Evolutionary conservation across 169 alveolate species (phyloP).

Genomic region (Eimeria brunetti): DNA sequence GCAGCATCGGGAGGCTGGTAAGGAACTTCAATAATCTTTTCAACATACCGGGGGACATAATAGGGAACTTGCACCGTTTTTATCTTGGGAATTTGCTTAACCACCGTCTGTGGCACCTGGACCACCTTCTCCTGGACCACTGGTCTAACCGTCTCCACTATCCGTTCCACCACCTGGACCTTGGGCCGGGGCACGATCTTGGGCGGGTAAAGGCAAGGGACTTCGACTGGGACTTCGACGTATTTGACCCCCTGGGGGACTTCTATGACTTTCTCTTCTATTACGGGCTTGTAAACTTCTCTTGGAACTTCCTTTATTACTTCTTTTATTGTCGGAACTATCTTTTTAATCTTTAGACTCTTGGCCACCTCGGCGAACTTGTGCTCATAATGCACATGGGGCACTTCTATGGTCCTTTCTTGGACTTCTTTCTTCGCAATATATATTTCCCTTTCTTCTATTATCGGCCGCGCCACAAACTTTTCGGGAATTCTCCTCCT

Average conservation of each 20-base stretch:
- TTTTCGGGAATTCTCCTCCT: constrained; percentile 89
- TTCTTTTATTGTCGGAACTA: constrained; percentile 88
- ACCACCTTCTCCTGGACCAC: constrained; percentile 88
- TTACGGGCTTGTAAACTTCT: constrained; percentile 89
- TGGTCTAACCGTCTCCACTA: constrained; percentile 89
- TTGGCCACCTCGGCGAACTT: constrained; percentile 88
- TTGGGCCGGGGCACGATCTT: constrained; percentile 89
- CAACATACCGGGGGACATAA: constrained; percentile 91
- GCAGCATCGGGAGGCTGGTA: constrained; percentile 88
- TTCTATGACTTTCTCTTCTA: constrained; percentile 91
- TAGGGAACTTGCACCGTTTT: constrained; percentile 91
- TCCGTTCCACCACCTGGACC: constrained; percentile 89
- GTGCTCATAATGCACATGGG: constrained; percentile 91
- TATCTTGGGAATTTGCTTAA: constrained; percentile 89
- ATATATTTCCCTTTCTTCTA: constrained; percentile 90
- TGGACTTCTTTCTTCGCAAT: constrained; percentile 91
- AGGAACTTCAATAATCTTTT: constrained; percentile 89
- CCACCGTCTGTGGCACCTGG: constrained; percentile 91
- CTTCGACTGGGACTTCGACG: constrained; percentile 92
- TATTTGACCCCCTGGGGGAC: constrained; percentile 92
- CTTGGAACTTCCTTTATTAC: constrained; percentile 89
- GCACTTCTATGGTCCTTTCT: constrained; percentile 90
- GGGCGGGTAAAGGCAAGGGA: constrained; percentile 92
- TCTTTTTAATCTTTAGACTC: constrained; percentile 85
- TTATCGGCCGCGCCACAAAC: constrained; percentile 90